Evolutionary conservation across 495 filamentous ascomycete genomes (phyloP).

Genomic region (Jackrogersella multiformis): DNA sequence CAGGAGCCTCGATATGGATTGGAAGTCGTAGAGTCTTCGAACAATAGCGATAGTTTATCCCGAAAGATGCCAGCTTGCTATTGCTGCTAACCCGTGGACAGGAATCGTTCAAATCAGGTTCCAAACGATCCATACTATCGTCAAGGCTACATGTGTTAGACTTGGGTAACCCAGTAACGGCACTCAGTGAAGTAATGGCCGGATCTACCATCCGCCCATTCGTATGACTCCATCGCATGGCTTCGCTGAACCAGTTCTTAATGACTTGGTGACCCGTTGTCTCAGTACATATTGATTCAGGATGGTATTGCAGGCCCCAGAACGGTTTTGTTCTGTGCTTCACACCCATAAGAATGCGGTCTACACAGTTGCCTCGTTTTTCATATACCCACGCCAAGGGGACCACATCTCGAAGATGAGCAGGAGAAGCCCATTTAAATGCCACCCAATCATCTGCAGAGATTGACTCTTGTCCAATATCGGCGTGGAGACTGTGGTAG

Average conservation of each 20-base stretch:
- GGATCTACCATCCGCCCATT: slow-evolving; percentile 26
- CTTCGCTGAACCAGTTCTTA: slow-evolving; percentile 76
- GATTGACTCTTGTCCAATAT: slow-evolving; percentile 56
- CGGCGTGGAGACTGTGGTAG: slow-evolving; percentile 88
- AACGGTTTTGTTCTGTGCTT: slow-evolving; percentile 77
- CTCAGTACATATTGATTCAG: slow-evolving; percentile 90
- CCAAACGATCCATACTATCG: background rate
- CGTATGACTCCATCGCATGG: slow-evolving; percentile 61
- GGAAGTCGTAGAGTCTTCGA: slow-evolving; percentile 48
- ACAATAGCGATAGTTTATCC: slow-evolving; percentile 39
- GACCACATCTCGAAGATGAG: slow-evolving; percentile 53
- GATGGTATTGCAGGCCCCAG: slow-evolving; percentile 94
- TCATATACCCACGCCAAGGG: slow-evolving; percentile 76
- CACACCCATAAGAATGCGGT: slow-evolving; percentile 79
- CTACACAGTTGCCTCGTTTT: slow-evolving; percentile 50
- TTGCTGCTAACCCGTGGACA: slow-evolving; percentile 7
- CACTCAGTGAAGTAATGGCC: slow-evolving; percentile 2
- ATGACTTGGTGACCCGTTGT: slow-evolving; percentile 72
- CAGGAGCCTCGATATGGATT: slow-evolving; percentile 51
- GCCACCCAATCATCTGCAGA: slow-evolving; percentile 46
- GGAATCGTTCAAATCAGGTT: slow-evolving; percentile 11
- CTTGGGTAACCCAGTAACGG: slow-evolving; percentile 37
- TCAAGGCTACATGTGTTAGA: background rate
- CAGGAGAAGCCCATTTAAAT: slow-evolving; percentile 44
- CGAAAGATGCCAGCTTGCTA: slow-evolving; percentile 37